A percentile compares a stretch with the other conserved stretches of the same genome.
phyloP scores from a whole-genome alignment of 495 filamentous ascomycete genomes.

The Trichoderma asperelloides region DNA sequence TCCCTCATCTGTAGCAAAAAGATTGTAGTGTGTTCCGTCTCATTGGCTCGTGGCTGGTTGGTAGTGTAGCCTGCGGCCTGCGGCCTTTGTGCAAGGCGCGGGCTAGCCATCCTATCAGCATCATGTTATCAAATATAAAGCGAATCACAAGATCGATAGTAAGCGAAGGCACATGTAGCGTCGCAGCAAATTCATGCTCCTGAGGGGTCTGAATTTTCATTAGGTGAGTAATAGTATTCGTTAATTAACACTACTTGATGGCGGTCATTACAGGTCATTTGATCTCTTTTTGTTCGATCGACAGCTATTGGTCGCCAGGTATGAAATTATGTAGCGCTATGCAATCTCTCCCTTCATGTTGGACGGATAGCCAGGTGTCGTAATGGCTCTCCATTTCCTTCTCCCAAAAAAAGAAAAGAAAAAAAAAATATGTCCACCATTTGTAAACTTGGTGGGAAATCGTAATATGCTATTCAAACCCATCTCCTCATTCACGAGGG shows the following conservation, averaged over 20 bases:
- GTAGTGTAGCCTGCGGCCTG: neutral
- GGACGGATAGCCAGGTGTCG: neutral
- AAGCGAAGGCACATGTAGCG: neutral
- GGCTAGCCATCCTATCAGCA: neutral
- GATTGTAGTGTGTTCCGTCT: neutral
- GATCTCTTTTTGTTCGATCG: neutral
- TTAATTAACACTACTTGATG: neutral
- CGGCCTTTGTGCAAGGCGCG: neutral
- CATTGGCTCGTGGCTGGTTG: neutral
- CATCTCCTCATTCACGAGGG: neutral
- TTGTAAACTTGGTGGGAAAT: neutral
- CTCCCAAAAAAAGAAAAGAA: neutral
- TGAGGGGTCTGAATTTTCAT: neutral
- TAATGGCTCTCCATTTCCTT: neutral
- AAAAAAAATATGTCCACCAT: neutral
- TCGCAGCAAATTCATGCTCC: neutral
- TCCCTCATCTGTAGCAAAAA: neutral
- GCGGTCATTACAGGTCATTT: neutral
- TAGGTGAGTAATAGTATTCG: neutral
- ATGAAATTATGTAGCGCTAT: neutral
- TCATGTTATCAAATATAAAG: neutral
- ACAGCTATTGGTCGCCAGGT: neutral
- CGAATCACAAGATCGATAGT: constrained; percentile 8
- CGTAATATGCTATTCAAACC: neutral
- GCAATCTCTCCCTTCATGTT: neutral